phyloP scores from a whole-genome alignment of 2,329 filamentous ascomycete genomes.

The Colletotrichum tofieldiae region DNA sequence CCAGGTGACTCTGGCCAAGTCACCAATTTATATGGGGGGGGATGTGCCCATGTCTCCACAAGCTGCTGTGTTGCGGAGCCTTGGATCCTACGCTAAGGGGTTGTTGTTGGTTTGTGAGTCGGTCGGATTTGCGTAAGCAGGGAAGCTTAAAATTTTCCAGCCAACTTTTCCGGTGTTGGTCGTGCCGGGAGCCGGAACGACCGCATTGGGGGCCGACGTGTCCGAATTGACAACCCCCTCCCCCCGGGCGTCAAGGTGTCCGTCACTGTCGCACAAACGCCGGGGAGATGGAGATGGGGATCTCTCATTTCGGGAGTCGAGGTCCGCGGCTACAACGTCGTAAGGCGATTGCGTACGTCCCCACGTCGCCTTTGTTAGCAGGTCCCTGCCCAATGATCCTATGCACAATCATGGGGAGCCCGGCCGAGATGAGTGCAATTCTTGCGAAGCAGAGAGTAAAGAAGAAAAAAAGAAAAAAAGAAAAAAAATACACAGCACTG shows the following conservation, averaged over 20 bases:
- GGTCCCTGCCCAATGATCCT: not conserved
- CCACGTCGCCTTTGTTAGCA: not conserved
- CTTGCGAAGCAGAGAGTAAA: not conserved
- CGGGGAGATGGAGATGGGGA: not conserved
- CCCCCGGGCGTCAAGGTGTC: not conserved
- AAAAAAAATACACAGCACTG: not conserved
- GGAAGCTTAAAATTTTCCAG: not conserved
- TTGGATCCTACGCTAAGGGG: not conserved
- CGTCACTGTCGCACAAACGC: not conserved
- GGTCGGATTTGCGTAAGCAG: not conserved
- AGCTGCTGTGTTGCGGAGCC: not conserved
- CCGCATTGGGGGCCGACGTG: not conserved
- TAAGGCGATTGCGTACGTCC: not conserved
- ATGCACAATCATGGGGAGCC: not conserved
- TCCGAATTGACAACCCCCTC: not conserved
- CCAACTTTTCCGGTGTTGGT: not conserved
- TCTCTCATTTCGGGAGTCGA: not conserved
- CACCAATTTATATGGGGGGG: not conserved
- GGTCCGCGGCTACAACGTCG: not conserved
- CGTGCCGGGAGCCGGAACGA: not conserved
- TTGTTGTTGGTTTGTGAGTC: not conserved
- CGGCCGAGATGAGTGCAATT: not conserved
- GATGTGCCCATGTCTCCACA: not conserved
- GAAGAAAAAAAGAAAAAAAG: not conserved
- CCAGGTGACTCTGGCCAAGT: not conserved